Conservation (phyloP, 805 yeast genomes). For the Nematodospora valgi region DNA sequence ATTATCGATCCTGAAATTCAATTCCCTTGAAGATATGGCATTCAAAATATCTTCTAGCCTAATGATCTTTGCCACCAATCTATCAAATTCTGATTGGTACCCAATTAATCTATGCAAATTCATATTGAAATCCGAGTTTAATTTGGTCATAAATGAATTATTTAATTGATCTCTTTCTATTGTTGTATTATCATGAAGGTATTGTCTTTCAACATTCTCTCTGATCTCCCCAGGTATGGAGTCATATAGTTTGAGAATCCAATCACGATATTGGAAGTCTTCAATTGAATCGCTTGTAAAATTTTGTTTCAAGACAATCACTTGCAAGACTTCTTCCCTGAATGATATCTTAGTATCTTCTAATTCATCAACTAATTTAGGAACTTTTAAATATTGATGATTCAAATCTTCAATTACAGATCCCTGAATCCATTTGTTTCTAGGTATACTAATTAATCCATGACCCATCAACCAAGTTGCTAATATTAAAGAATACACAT, state of each 20-base stretch:
- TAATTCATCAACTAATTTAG: constrained; percentile 53
- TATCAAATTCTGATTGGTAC: constrained; percentile 54
- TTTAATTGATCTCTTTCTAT: constrained; percentile 34
- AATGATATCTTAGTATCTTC: constrained; percentile 62
- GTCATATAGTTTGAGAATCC: constrained; percentile 60
- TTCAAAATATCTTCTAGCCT: constrained; percentile 56
- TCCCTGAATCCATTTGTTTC: constrained; percentile 41
- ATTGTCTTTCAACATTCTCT: constrained; percentile 30
- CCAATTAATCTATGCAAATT: constrained; percentile 53
- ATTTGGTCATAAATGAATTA: constrained; percentile 43
- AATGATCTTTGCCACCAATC: constrained; percentile 45
- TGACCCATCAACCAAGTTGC: constrained; percentile 86
- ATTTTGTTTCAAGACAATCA: constrained; percentile 48
- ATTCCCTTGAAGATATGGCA: constrained; percentile 23
- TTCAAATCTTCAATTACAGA: constrained; percentile 25
- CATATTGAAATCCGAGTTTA: constrained; percentile 50
- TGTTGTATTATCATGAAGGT: constrained; percentile 17
- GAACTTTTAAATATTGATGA: constrained; percentile 50
- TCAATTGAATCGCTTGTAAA: constrained; percentile 27
- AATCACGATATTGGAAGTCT: constrained; percentile 49
- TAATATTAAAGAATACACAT: constrained; percentile 67
- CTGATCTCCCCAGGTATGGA: constrained; percentile 39
- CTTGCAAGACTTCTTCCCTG: constrained; percentile 60
- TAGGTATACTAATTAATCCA: constrained; percentile 68
- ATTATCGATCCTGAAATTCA: constrained; percentile 19